Conservation (phyloP, 352 stramenopile genomes). For the Phytopythium oedochilum region DNA sequence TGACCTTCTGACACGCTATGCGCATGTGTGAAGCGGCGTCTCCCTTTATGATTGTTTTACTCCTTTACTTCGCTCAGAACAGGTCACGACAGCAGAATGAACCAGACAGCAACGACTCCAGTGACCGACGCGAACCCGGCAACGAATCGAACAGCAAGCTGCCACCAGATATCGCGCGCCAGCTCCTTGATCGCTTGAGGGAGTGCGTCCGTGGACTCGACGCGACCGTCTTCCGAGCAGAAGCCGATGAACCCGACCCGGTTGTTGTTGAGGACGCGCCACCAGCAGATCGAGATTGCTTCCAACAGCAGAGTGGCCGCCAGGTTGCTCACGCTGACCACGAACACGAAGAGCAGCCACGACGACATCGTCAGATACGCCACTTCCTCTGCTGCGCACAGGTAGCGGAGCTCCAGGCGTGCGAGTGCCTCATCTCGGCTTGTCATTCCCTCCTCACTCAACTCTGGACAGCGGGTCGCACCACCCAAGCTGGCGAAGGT, state of each 20-base stretch:
- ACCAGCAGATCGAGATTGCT: constrained; percentile 37
- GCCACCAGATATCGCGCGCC: constrained; percentile 37
- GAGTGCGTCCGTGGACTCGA: constrained; percentile 30
- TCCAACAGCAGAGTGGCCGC: constrained; percentile 41
- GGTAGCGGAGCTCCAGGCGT: constrained; percentile 29
- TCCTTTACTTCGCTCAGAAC: background rate
- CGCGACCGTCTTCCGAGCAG: constrained; percentile 40
- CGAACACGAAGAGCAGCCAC: constrained; percentile 60
- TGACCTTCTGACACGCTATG: background rate
- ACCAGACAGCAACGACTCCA: background rate
- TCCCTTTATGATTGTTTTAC: background rate
- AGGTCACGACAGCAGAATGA: constrained; percentile 1
- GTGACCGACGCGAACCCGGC: background rate
- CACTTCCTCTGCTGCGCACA: constrained; percentile 48
- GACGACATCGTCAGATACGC: constrained; percentile 53
- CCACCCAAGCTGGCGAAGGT: background rate
- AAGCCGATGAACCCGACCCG: constrained; percentile 53
- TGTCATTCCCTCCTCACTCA: background rate
- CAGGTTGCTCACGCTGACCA: constrained; percentile 42
- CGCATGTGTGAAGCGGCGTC: background rate
- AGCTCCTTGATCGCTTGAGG: constrained; percentile 27
- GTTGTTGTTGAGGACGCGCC: constrained; percentile 47
- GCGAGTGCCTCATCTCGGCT: constrained; percentile 12
- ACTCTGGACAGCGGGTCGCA: background rate
- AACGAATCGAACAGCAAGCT: constrained; percentile 25